Conservation (phyloP, 129 eudicot species). For the Flaveria trinervia region DNA sequence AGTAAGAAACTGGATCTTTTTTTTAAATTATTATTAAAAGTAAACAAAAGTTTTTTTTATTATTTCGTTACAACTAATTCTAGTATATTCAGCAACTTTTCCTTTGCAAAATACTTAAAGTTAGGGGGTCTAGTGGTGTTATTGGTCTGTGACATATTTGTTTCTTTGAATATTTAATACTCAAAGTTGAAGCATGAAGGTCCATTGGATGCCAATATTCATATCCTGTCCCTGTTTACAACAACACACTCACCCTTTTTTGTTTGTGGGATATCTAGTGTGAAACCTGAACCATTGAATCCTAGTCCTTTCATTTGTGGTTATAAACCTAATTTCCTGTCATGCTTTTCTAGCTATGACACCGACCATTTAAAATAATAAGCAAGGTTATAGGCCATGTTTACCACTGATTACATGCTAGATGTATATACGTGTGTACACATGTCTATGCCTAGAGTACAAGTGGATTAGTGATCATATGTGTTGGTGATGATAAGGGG, state of each 20-base stretch:
- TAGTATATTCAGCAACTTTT: slow-evolving; percentile 21
- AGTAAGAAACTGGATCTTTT: background rate
- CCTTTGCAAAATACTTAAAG: background rate
- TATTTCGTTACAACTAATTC: background rate
- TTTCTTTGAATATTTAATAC: slow-evolving; percentile 30
- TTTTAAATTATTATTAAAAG: background rate
- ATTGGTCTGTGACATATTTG: slow-evolving; percentile 25
- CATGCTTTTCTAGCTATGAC: slow-evolving; percentile 40
- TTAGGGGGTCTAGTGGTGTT: slow-evolving; percentile 20
- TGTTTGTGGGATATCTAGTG: slow-evolving; percentile 36
- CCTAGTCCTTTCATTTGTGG: slow-evolving; percentile 42
- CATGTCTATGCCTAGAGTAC: slow-evolving; percentile 28
- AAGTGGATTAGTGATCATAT: slow-evolving; percentile 23
- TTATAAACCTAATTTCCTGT: slow-evolving; percentile 48
- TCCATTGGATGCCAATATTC: slow-evolving; percentile 34
- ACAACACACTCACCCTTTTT: slow-evolving; percentile 34
- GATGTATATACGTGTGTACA: background rate
- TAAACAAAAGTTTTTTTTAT: background rate
- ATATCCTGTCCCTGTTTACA: slow-evolving; percentile 39
- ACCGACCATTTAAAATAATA: slow-evolving; percentile 37
- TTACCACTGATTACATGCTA: background rate
- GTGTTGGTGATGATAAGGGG: slow-evolving; percentile 34
- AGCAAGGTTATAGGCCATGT: background rate
- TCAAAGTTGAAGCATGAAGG: slow-evolving; percentile 25
- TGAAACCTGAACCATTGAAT: slow-evolving; percentile 40